phyloP scores from a whole-genome alignment of 352 stramenopile genomes.

The Elongisporangium undulatum region DNA sequence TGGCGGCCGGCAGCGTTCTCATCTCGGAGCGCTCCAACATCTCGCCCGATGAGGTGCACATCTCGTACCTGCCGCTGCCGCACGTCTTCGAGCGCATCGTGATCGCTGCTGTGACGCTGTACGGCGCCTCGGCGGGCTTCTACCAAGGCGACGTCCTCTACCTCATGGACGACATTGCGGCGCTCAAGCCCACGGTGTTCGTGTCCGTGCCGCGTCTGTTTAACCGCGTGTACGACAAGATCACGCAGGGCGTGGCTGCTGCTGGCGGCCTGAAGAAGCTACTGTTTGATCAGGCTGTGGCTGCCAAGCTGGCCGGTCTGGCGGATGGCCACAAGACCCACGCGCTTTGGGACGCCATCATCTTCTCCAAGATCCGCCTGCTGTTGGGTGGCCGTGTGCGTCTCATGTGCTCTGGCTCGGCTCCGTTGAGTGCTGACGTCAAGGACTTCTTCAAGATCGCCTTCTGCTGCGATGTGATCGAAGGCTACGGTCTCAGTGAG shows the following conservation, averaged over 20 bases:
- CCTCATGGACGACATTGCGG: conserved; percentile 91
- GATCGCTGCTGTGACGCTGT: conserved; percentile 75
- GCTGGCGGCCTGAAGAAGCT: conserved; percentile 31
- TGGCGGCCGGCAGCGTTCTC: conserved; percentile 17
- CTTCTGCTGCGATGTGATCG: conserved; percentile 83
- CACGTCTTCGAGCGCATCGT: conserved; percentile 92
- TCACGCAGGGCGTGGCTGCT: conserved; percentile 47
- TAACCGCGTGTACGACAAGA: conserved; percentile 96
- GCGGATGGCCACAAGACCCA: conserved; percentile 29
- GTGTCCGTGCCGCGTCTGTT: conserved; percentile 91
- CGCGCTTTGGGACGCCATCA: conserved; percentile 87
- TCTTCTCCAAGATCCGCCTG: conserved; percentile 92
- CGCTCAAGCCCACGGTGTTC: conserved; percentile 89
- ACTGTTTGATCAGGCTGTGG: conserved; percentile 38
- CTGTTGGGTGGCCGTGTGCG: conserved; percentile 84
- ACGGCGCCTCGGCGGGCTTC: conserved; percentile 66
- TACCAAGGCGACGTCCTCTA: conserved; percentile 81
- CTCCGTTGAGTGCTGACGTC: conserved; percentile 85
- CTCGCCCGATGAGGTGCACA: conserved; percentile 54
- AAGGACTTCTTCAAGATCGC: conserved; percentile 93
- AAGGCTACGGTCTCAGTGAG: conserved; percentile 95
- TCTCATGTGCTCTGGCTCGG: conserved; percentile 90
- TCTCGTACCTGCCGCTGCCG: conserved; percentile 91
- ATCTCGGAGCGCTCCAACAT: not conserved
- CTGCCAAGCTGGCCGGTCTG: conserved; percentile 31